A percentile compares a stretch with the other conserved stretches of the same genome.
Evolutionary conservation across 2,329 filamentous ascomycete species (phyloP).

Genomic region (Colletotrichum filicis): DNA sequence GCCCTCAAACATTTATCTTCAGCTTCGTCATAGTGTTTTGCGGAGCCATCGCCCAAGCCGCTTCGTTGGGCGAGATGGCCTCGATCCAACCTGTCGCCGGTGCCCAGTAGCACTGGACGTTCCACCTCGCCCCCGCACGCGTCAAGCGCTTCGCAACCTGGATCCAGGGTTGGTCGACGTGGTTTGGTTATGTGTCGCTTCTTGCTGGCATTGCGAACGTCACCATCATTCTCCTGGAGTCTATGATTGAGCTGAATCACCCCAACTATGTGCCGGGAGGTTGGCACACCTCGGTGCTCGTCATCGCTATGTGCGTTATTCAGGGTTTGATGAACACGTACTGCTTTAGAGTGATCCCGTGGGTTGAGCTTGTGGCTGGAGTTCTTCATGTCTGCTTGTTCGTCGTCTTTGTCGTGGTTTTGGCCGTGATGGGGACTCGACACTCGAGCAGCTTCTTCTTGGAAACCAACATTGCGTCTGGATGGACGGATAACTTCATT

Average conservation of each 20-base stretch:
- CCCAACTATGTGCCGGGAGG: neutral
- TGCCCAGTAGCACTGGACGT: conserved; percentile 15
- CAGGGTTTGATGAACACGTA: conserved; percentile 19
- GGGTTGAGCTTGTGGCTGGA: conserved; percentile 9
- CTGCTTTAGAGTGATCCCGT: conserved; percentile 5
- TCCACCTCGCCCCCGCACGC: neutral
- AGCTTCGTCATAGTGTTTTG: conserved; percentile 16
- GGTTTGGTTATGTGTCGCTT: conserved; percentile 8
- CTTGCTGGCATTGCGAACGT: conserved; percentile 2
- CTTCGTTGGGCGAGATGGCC: conserved; percentile 14
- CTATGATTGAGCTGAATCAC: conserved; percentile 10
- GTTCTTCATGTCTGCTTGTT: conserved; percentile 11
- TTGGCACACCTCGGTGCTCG: conserved; percentile 13
- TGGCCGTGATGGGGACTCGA: neutral
- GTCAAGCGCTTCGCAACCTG: conserved; percentile 5
- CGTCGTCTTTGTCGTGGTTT: conserved; percentile 5
- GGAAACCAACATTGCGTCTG: neutral
- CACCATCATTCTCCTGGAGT: neutral
- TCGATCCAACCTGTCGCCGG: conserved; percentile 13
- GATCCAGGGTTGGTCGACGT: conserved; percentile 13
- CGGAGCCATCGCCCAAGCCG: conserved; percentile 12
- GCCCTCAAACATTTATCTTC: conserved; percentile 14
- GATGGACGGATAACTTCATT: conserved; percentile 13
- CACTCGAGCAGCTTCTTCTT: conserved; percentile 4
- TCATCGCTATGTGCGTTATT: conserved; percentile 8